Conservation (phyloP, 306 rosid genomes). For the peach (Prunus persica) region DNA sequence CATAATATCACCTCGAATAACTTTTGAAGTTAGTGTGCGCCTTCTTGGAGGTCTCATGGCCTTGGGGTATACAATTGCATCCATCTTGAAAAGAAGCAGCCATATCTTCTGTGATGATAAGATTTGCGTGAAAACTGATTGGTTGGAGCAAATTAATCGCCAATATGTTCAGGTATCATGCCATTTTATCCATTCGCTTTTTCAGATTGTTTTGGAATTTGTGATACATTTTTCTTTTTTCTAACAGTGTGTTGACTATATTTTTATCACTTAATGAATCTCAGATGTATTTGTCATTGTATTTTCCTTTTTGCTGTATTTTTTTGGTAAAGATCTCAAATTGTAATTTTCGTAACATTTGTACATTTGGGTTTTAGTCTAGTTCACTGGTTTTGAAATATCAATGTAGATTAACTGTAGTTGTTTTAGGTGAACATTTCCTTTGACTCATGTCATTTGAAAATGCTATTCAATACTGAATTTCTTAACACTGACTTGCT, state of each 20-base stretch:
- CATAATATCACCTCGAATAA: slow-evolving; percentile 96
- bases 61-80: slow-evolving; percentile 92
- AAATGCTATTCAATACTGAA: not conserved
- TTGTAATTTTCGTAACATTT: too few species aligned
- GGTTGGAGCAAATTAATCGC: slow-evolving; percentile 97
- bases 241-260: not conserved
- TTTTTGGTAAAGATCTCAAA: too few species aligned
- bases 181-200: slow-evolving; percentile 5
- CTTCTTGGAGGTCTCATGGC: slow-evolving; percentile 99
- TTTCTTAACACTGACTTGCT: slow-evolving; percentile 23
- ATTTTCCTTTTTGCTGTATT: too few species aligned
- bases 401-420: too few species aligned
- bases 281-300: not conserved
- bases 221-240: not conserved
- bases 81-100: slow-evolving; percentile 92
- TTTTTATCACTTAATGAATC: not conserved
- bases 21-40: slow-evolving; percentile 96
- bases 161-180: slow-evolving; percentile 77
- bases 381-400: too few species aligned
- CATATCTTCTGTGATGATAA: slow-evolving; percentile 74
- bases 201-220: not conserved
- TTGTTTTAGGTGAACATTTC: too few species aligned
- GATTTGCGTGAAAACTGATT: slow-evolving; percentile 81
- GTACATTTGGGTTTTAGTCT: too few species aligned
- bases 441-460: too few species aligned